Conservation (phyloP, 2,329 filamentous ascomycete species). For the Camillea tinctor region DNA sequence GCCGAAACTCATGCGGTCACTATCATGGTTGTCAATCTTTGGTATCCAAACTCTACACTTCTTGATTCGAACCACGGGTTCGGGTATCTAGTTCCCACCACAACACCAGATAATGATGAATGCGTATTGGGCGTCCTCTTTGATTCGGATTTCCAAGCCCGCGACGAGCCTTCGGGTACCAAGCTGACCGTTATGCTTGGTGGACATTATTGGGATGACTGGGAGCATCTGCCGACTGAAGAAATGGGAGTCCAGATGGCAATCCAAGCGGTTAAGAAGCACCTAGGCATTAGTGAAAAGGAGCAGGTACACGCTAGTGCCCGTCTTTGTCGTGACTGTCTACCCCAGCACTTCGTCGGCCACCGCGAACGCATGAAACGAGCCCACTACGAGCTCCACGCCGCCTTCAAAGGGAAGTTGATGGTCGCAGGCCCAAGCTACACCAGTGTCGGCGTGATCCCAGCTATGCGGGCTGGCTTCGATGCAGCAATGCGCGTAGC, state of each 20-base stretch:
- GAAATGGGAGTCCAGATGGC: slow-evolving; percentile 70
- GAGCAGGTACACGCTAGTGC: slow-evolving; percentile 61
- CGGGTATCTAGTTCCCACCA: slow-evolving; percentile 86
- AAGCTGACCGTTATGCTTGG: slow-evolving; percentile 95
- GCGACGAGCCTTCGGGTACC: slow-evolving; percentile 54
- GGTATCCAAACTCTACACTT: slow-evolving; percentile 66
- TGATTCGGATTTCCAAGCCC: slow-evolving; percentile 62
- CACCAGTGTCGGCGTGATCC: slow-evolving; percentile 50
- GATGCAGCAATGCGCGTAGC: slow-evolving; percentile 43
- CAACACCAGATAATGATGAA: slow-evolving; percentile 75
- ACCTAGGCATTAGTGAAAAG: slow-evolving; percentile 65
- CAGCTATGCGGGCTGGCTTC: slow-evolving; percentile 49
- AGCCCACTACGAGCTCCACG: slow-evolving; percentile 53
- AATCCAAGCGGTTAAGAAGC: slow-evolving; percentile 65
- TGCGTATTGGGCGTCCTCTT: slow-evolving; percentile 89
- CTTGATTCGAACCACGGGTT: slow-evolving; percentile 67
- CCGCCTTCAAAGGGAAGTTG: slow-evolving; percentile 60
- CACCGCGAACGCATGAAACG: slow-evolving; percentile 63
- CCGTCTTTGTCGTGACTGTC: slow-evolving; percentile 65
- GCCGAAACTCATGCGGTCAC: slow-evolving; percentile 64
- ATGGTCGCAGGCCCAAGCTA: slow-evolving; percentile 61
- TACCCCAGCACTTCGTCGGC: slow-evolving; percentile 86
- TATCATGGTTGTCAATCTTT: slow-evolving; percentile 91
- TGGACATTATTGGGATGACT: slow-evolving; percentile 83
- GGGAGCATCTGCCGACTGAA: slow-evolving; percentile 56